Evolutionary conservation across 306 rosid genomes (phyloP), one percentile per base, ranked within the genome.

Genomic region (Aeschynomene evenia): DNA sequence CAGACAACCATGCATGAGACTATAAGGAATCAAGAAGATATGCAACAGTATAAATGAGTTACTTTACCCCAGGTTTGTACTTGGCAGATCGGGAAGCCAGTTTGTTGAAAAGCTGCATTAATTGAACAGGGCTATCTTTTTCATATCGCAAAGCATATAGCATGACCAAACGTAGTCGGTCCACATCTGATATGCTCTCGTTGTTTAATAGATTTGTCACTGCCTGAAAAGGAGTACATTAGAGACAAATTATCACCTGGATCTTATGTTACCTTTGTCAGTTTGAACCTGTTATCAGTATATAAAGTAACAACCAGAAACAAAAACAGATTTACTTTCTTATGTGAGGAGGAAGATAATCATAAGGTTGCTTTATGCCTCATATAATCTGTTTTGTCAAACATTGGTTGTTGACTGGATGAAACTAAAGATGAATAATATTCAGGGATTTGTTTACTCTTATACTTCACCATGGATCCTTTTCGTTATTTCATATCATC

Each of bases 121-220:
- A 83, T 63, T 92, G 92, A 71, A 92, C 98, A 20, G 96, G 95
- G 79, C 95, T 92, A 49, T 92, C 96, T 82, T 92, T 92, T 82
- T 92, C 96, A 63, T 92, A 89, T 63, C 96, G 92, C 84, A 92
- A 83, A 66, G 98, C 95, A 72, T 92, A 92, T 69, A 92, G 50
- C 96, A 92, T 92, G 75, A 92, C 96, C 65, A 92, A 80, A 13
- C 95, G 96, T 61, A 92, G 70, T 28, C 85, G 83, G 66, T 89
- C 95, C 55, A 89, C 65, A 68, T 92, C 96, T 70, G 90, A 87
- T 75, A 89, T 26, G 71, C 84, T 89, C 68, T 89, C 96, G 76
- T 92, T 62, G 78, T 81, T 84, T 66, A 92, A 77, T 71, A 92
- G 85, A 77, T 84, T 85, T 50, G 84, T 85, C 73, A 89, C 96